Conservation (phyloP, 768 basidiomycete species). For the Cystobasidium onofrii region DNA sequence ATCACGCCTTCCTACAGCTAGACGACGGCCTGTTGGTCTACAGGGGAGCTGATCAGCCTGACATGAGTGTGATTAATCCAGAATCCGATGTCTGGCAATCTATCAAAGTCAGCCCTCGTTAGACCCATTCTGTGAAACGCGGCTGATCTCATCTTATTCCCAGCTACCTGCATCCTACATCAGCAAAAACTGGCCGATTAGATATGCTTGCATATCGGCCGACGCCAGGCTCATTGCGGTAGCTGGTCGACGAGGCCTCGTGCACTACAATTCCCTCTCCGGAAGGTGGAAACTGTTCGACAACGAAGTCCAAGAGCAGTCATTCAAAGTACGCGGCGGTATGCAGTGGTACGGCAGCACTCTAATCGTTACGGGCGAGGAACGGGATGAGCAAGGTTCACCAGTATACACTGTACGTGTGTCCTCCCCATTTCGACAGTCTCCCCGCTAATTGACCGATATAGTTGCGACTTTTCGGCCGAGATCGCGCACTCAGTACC, state of each 20-base stretch:
- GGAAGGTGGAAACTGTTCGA: conserved; percentile 91
- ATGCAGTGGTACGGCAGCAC: conserved; percentile 95
- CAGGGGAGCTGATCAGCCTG: conserved; percentile 91
- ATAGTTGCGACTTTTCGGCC: conserved; percentile 85
- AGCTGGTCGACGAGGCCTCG: conserved; percentile 79
- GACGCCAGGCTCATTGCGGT: conserved; percentile 89
- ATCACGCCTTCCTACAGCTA: conserved; percentile 89
- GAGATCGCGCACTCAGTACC: conserved; percentile 76
- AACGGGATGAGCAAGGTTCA: conserved; percentile 66
- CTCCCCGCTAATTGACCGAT: conserved; percentile 28
- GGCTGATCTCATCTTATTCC: neutral
- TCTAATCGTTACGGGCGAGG: conserved; percentile 79
- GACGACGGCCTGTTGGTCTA: conserved; percentile 90
- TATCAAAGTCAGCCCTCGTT: conserved; percentile 66
- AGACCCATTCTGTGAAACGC: no score
- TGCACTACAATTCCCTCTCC: conserved; percentile 86
- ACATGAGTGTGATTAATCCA: conserved; percentile 95
- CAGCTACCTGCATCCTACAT: conserved; percentile 86
- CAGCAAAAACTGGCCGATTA: conserved; percentile 84
- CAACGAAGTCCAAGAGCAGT: conserved; percentile 71
- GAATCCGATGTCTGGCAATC: conserved; percentile 98
- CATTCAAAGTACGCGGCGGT: conserved; percentile 79
- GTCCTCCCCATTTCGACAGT: no score
- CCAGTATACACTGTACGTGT: conserved; percentile 43
- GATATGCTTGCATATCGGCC: conserved; percentile 77